Evolutionary conservation across 2,329 filamentous ascomycete species (phyloP).

Genomic region (Microdochium bolleyi): DNA sequence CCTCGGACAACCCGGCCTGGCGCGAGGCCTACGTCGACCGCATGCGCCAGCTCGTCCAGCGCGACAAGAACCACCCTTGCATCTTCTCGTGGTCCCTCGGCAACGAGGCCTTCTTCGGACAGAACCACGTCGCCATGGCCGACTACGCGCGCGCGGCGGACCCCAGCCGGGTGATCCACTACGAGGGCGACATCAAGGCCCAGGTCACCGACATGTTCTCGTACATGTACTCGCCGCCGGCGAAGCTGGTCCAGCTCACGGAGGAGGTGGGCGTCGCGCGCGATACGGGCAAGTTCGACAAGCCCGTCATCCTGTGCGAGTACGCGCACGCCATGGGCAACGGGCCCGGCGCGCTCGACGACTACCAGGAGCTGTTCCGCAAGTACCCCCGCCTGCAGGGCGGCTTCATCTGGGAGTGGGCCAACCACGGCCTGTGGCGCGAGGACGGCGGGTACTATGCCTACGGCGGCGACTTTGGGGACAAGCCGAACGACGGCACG

Average conservation of each 20-base stretch:
- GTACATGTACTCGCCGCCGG: constrained; percentile 56
- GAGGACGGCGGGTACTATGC: constrained; percentile 40
- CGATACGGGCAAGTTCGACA: constrained; percentile 36
- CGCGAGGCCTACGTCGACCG: constrained; percentile 60
- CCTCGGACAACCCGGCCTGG: constrained; percentile 54
- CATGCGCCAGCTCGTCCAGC: constrained; percentile 52
- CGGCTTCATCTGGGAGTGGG: constrained; percentile 62
- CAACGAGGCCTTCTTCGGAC: constrained; percentile 66
- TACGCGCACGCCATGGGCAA: constrained; percentile 65
- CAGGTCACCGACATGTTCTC: constrained; percentile 57
- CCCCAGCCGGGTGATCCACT: constrained; percentile 52
- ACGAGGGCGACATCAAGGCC: constrained; percentile 56
- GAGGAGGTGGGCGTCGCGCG: constrained; percentile 30
- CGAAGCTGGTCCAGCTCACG: constrained; percentile 38
- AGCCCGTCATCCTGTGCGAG: constrained; percentile 53
- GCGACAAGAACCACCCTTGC: constrained; percentile 65
- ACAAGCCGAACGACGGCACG: constrained; percentile 49
- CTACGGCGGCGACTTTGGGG: constrained; percentile 50
- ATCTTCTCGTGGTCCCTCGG: constrained; percentile 68
- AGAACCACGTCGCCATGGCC: constrained; percentile 62
- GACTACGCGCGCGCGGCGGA: constrained; percentile 51
- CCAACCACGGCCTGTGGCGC: constrained; percentile 49
- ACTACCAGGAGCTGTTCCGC: constrained; percentile 59
- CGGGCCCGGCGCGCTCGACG: constrained; percentile 60
- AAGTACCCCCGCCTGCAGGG: constrained; percentile 55